Evolutionary conservation across 2,329 filamentous ascomycete species (phyloP).

Genomic region (Stagonosporopsis vannaccii): DNA sequence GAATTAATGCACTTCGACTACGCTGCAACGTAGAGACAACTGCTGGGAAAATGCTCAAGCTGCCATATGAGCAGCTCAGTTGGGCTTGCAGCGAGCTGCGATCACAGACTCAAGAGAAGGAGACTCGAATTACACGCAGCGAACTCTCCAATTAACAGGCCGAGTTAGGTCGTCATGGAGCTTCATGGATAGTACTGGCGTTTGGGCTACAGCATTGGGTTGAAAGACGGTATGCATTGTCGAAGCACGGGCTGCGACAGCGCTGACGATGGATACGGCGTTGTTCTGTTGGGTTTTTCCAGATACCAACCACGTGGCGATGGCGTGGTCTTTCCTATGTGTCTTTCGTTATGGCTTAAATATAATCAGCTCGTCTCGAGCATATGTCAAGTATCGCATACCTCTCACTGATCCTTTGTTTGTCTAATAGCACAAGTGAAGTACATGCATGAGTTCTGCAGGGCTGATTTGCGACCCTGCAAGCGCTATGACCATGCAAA

Average conservation of each 20-base stretch:
- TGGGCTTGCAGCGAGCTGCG: constrained; percentile 28
- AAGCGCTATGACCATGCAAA: not conserved
- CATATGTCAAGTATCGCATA: not conserved
- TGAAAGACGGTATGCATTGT: constrained; percentile 13
- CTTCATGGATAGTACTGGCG: not conserved
- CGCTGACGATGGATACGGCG: constrained; percentile 5
- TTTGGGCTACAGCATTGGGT: constrained; percentile 10
- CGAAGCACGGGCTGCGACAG: not conserved
- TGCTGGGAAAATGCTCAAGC: constrained; percentile 25
- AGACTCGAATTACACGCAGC: not conserved
- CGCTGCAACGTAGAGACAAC: constrained; percentile 37
- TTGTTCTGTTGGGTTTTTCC: constrained; percentile 13
- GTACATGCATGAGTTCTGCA: not conserved
- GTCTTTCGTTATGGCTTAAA: not conserved
- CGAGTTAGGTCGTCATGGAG: not conserved
- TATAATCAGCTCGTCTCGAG: not conserved
- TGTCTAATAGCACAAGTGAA: not conserved
- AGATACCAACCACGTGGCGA: constrained; percentile 12
- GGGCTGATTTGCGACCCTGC: constrained; percentile 9
- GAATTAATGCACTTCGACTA: constrained; percentile 40
- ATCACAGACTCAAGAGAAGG: not conserved
- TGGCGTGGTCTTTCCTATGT: not conserved
- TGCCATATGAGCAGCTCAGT: constrained; percentile 23
- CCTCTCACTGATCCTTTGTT: not conserved
- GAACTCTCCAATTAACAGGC: not conserved